Percentiles rank a stretch among this genome's conserved stretches.
Evolutionary conservation across 306 rosid genomes (phyloP).

Genomic region (Fagus sylvatica): DNA sequence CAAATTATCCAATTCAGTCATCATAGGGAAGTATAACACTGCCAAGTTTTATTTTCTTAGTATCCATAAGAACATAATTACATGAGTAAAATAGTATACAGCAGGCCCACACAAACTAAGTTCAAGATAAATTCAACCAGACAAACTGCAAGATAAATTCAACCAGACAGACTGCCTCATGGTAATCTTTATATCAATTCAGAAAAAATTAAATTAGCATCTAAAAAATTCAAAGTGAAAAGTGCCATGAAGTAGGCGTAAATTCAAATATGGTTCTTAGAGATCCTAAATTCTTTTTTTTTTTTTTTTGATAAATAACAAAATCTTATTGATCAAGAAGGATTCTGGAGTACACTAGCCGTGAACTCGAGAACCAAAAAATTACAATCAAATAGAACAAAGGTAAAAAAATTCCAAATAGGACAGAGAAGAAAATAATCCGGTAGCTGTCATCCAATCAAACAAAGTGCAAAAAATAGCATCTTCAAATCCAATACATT

Average conservation of each 20-base stretch:
- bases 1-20: neutral
- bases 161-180: neutral
- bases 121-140: neutral
- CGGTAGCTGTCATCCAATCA: too few species aligned
- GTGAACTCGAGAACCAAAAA: too few species aligned
- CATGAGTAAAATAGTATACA: neutral
- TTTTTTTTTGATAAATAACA: too few species aligned
- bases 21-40: neutral
- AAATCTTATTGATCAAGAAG: too few species aligned
- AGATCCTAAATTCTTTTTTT: neutral
- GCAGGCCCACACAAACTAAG: neutral
- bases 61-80: neutral
- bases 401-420: too few species aligned
- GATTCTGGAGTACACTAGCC: too few species aligned
- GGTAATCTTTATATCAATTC: neutral
- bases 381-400: too few species aligned
- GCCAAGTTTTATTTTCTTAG: neutral
- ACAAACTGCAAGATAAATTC: neutral
- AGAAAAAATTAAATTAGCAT: neutral
- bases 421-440: too few species aligned
- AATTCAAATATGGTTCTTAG: neutral
- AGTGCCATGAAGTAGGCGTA: neutral
- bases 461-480: too few species aligned
- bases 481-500: too few species aligned
- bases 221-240: neutral